Conservation (phyloP, 2,329 filamentous ascomycete genomes). For the Emericellopsis cladophorae region DNA sequence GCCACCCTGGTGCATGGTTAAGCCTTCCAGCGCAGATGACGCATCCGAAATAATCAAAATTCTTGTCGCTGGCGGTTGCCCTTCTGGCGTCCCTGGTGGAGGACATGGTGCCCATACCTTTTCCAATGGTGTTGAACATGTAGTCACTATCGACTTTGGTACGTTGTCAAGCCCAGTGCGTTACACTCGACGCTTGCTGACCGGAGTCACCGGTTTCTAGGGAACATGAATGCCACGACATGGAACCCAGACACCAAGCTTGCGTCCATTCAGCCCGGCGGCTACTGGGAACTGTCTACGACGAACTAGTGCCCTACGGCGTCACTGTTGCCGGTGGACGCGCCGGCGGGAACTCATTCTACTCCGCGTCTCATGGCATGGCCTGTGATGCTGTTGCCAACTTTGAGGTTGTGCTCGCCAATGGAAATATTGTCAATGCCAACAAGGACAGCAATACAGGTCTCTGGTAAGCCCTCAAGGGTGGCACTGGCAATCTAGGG, state of each 20-base stretch:
- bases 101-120: slow-evolving; percentile 20
- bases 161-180: not conserved
- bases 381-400: slow-evolving; percentile 23
- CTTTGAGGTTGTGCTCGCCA: slow-evolving; percentile 26
- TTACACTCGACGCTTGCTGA: no score
- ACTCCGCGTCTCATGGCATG: slow-evolving; percentile 18
- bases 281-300: slow-evolving; percentile 23
- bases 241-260: slow-evolving; percentile 14
- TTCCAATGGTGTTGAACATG: slow-evolving; percentile 20
- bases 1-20: slow-evolving; percentile 20
- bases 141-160: slow-evolving; percentile 23
- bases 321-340: slow-evolving; percentile 20
- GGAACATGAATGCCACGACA: slow-evolving; percentile 15
- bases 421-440: slow-evolving; percentile 24
- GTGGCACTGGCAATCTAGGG: slow-evolving; percentile 31
- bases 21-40: slow-evolving; percentile 19
- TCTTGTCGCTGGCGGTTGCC: slow-evolving; percentile 12
- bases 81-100: slow-evolving; percentile 25
- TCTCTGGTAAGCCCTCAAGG: slow-evolving; percentile 28
- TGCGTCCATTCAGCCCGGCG: slow-evolving; percentile 20
- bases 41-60: slow-evolving; percentile 13
- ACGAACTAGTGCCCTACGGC: slow-evolving; percentile 16
- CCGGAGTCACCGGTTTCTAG: slow-evolving; percentile 2
- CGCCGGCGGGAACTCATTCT: slow-evolving; percentile 22
- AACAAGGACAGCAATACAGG: slow-evolving; percentile 21